Conservation (phyloP, 1,139 yeast species). For the Blastobotrys arbuscula region DNA sequence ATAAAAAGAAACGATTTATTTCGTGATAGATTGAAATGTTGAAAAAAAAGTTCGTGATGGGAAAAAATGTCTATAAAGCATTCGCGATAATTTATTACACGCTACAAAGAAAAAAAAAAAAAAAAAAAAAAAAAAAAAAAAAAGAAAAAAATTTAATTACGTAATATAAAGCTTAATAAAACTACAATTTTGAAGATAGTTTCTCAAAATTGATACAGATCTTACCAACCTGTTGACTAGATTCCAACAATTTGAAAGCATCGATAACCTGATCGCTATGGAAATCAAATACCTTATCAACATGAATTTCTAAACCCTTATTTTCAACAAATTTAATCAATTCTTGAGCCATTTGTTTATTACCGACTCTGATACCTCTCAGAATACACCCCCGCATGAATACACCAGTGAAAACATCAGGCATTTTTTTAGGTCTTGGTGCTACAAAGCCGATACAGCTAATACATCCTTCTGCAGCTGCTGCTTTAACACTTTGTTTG, state of each 20-base stretch:
- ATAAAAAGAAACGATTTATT: neutral
- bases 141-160: neutral
- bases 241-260: slow-evolving; percentile 15
- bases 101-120: neutral
- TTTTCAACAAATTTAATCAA: slow-evolving; percentile 16
- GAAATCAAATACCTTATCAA: slow-evolving; percentile 16
- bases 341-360: slow-evolving; percentile 13
- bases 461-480: slow-evolving; percentile 16
- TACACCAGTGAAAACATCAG: slow-evolving; percentile 12
- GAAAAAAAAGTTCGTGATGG: neutral
- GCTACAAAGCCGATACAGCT: slow-evolving; percentile 17
- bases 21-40: neutral
- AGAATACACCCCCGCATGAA: slow-evolving; percentile 13
- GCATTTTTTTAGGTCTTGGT: slow-evolving; percentile 13
- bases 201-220: slow-evolving; percentile 11
- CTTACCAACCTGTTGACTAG: slow-evolving; percentile 19
- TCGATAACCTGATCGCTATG: slow-evolving; percentile 13
- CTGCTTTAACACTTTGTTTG: slow-evolving; percentile 13
- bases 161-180: neutral
- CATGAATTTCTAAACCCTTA: slow-evolving; percentile 14
- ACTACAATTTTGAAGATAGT: neutral
- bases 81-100: no score
- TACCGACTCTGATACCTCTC: slow-evolving; percentile 19
- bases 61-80: neutral
- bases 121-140: neutral